Conservation (phyloP, 768 basidiomycete species). For the Goffeauzyma gilvescens region DNA sequence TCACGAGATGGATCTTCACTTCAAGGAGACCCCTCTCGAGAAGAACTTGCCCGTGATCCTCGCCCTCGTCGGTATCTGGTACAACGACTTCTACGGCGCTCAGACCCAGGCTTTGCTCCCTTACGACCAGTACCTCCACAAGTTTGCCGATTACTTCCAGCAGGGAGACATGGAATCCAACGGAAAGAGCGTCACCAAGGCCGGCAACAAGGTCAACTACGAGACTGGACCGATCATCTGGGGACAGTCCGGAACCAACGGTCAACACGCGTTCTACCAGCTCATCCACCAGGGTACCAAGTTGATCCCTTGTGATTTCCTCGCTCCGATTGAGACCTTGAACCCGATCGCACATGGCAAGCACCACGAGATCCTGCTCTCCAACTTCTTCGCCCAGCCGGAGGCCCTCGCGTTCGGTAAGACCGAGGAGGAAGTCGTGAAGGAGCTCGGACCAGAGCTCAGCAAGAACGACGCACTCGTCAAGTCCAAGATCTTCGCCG, state of each 20-base stretch:
- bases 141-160: conserved; percentile 99
- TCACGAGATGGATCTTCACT: conserved; percentile 95
- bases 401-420: conserved; percentile 97
- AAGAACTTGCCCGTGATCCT: conserved; percentile 79
- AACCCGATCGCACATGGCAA: conserved; percentile 71
- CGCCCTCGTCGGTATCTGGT: conserved; percentile 85
- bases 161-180: conserved; percentile 99
- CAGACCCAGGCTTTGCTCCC: conserved; percentile 91
- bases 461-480: conserved; percentile 64
- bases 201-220: conserved; percentile 78
- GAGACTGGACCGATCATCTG: conserved; percentile 98
- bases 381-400: conserved; percentile 96
- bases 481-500: conserved; percentile 96
- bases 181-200: conserved; percentile 89
- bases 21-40: conserved; percentile 70
- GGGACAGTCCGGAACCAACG: conserved; percentile 96
- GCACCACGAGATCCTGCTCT: conserved; percentile 91
- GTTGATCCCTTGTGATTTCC: conserved; percentile 33
- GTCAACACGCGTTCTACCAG: conserved; percentile 99
- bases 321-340: conserved; percentile 28
- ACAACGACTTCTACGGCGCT: conserved; percentile 93
- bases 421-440: conserved; percentile 68
- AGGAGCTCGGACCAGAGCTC: conserved; percentile 35
- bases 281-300: conserved; percentile 40
- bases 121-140: conserved; percentile 97